Evolutionary conservation across 345 rosid genomes (phyloP).

Genomic region (Eucalyptus globulus): DNA sequence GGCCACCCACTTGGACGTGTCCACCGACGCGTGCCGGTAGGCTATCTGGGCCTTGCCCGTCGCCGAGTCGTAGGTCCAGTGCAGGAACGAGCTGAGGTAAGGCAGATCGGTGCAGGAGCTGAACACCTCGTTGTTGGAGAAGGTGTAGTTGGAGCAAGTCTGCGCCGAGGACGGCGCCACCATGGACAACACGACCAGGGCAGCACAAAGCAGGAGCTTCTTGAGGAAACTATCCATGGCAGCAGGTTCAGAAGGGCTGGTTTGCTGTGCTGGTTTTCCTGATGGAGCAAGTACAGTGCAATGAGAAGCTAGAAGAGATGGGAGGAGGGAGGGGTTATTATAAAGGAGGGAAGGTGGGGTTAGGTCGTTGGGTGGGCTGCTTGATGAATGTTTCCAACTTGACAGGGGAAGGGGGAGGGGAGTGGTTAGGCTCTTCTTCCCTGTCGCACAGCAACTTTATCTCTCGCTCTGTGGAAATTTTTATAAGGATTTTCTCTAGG

Average conservation of each 20-base stretch:
- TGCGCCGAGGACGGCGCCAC: conserved; percentile 21
- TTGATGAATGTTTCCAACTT: conserved; percentile 14
- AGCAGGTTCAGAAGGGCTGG: background rate
- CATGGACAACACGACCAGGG: background rate
- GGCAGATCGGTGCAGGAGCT: conserved; percentile 69
- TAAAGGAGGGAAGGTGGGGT: background rate
- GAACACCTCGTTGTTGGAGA: conserved; percentile 50
- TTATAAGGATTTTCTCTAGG: background rate
- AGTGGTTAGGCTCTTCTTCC: conserved; percentile 23
- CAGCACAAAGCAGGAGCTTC: background rate
- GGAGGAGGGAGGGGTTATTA: background rate
- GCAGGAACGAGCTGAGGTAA: conserved; percentile 53
- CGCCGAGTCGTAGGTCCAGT: conserved; percentile 54
- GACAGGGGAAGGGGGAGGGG: conserved; percentile 18
- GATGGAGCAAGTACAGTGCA: background rate
- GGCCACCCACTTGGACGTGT: conserved; percentile 56
- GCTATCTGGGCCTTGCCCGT: conserved; percentile 50
- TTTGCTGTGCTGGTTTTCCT: background rate
- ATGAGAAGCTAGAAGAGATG: background rate
- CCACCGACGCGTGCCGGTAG: conserved; percentile 45
- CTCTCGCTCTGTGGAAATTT: background rate
- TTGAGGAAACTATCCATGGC: background rate
- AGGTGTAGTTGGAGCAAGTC: conserved; percentile 44
- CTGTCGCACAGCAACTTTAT: background rate
- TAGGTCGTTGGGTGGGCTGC: background rate